These are phyloP conservation scores for Colletotrichum sp. DNA, from an alignment of 2,329 filamentous ascomycete species.

Conservation along the genomic window DNA sequence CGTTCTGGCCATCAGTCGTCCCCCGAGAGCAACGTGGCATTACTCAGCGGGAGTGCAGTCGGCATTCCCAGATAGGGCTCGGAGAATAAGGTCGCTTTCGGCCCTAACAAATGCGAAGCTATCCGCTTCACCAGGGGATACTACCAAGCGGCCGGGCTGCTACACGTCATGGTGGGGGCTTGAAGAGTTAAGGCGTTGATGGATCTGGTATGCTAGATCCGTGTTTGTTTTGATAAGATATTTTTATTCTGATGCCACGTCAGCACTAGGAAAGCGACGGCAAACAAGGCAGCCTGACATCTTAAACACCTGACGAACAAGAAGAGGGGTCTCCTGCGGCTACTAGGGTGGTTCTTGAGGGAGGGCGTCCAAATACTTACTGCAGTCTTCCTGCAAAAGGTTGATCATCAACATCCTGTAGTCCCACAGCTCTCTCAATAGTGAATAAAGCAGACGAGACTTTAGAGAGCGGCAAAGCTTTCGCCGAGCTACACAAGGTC, in stretches of 20 bases:
- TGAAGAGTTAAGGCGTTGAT: no score
- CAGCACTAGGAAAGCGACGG: background rate
- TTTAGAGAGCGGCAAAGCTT: background rate
- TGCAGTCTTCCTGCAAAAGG: background rate
- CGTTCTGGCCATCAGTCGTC: background rate
- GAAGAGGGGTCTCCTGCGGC: background rate
- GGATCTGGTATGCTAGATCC: no score
- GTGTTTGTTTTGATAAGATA: background rate
- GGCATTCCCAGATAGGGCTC: background rate
- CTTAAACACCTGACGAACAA: background rate
- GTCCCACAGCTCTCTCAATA: background rate
- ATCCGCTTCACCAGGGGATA: background rate
- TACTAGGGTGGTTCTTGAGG: background rate
- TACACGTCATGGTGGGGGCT: background rate
- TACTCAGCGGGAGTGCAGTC: background rate
- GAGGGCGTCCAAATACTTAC: background rate
- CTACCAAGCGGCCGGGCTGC: background rate
- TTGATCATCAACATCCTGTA: background rate
- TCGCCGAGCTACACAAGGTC: background rate
- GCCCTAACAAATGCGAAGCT: background rate
- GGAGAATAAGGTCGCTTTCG: background rate
- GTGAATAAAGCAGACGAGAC: background rate
- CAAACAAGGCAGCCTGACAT: background rate
- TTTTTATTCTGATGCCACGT: background rate
- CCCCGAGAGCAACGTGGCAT: background rate